Base-by-base conservation (phyloP, 2,329 filamentous ascomycete genomes). In the Sphaerulina musiva region DNA sequence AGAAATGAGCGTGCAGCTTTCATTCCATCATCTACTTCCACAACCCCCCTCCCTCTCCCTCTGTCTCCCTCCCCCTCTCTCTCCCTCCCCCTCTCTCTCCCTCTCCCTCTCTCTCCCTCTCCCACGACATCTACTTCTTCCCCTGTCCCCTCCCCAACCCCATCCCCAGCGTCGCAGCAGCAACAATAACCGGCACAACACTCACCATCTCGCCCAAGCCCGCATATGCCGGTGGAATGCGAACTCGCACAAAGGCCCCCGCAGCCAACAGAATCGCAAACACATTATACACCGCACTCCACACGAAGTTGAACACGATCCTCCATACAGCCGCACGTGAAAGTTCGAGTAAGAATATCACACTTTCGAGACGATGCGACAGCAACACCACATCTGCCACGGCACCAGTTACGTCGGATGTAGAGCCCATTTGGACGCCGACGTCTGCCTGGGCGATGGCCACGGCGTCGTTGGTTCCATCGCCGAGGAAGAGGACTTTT, bases 401-500 rank as follows among this genome's bases (percentile, higher is more conserved):
- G 2, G 75, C 77, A 51, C 80, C 74, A 0, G 87, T 84, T 1
- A 90, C 75, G 53, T 89, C 86, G 1, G 78, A 81, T 4, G 76
- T 74, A 53, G 74, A 76, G 55, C 79, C 79, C 66, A 92, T 80
- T 59, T 88, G 84, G 0, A 90, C 74, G 29, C 88, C 88, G 29
- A 92, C 78, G 5, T 79, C 79, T 1, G 88, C 85, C 64, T 84
- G 80, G 0, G 85, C 82, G 2, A 92, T 76, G 0, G 87, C 87
- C 2, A 81, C 76, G 0, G 87, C 85, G 64, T 92, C 87, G 67
- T 92, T 92, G 11, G 85, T 89, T 1, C 88, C 88, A 62, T 92
- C 87, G 34, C 87, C 87, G 48, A 80, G 79, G 68, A 92, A 91
- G 5, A 90, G 69, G 14, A 88, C 78, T 1, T 78, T 59, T n/a